Percentiles rank a stretch among this genome's conserved stretches.
These are phyloP conservation scores for Arthroderma sp. DNA, from an alignment of 2,329 filamentous ascomycete species.

Conservation along the genomic window DNA sequence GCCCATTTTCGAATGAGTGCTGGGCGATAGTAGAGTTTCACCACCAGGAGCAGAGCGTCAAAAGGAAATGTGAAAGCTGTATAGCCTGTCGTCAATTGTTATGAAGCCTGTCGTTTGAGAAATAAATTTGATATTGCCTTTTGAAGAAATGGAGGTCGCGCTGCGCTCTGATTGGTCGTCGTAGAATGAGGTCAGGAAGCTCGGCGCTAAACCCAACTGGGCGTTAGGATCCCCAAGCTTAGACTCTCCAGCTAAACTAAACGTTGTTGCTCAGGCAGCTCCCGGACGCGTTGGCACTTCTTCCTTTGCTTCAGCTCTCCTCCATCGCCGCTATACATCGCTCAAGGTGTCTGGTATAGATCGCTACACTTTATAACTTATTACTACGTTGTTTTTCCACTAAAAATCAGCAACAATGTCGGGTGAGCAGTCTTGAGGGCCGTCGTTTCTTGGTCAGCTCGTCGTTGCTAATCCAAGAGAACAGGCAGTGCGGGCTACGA, in stretches of 20 bases:
- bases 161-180: not conserved
- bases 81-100: not conserved
- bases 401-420: constrained; percentile 27
- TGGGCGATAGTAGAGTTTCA: too few relatives aligned
- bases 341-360: not conserved
- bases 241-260: constrained; percentile 2
- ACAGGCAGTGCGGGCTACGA: constrained; percentile 81
- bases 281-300: constrained; percentile 4
- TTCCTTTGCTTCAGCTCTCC: not conserved
- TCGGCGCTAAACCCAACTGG: constrained; percentile 6
- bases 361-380: constrained; percentile 3
- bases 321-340: not conserved
- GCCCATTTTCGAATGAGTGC: not conserved
- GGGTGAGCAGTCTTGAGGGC: constrained; percentile 20
- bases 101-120: not conserved
- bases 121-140: not conserved
- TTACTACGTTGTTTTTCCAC: constrained; percentile 5
- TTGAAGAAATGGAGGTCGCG: too few relatives aligned
- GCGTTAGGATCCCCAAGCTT: not conserved
- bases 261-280: constrained; percentile 4
- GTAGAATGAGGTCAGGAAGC: not conserved
- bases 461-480: constrained; percentile 20
- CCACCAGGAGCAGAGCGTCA: not conserved
- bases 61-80: not conserved
- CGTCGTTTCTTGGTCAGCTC: constrained; percentile 5